Base-by-base conservation (phyloP, 805 yeast species). In the Diddensiella santjacobensis region DNA sequence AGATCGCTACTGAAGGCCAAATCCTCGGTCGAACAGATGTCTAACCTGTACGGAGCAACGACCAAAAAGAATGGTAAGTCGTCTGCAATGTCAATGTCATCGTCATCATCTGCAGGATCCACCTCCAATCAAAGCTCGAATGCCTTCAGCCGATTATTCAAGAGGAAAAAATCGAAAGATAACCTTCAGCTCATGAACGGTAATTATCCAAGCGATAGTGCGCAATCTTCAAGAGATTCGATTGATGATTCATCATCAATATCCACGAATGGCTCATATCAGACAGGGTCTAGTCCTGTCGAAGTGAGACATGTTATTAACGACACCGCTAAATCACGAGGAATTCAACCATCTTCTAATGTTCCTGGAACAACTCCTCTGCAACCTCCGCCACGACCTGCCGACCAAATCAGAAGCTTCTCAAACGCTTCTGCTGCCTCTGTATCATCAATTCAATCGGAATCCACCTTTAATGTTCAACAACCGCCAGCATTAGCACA, bases 21-120 rank as follows among this genome's bases (percentile, higher is more conserved):
- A 40, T 50, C 58, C 22, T 54, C 59, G 13, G 45, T 56, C n/a
- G 59, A 56, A 43, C 53, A 53, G 13, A 39, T 53, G 26, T 31
- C 36, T 22, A 18, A 42, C 11, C 39, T 26, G 41, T 15, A 10
- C 8, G 41, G 24, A 5, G 13, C 19, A 19, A 45, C 45, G 45
- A 52, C 49, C 36, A 26, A 22, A 8, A 41, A 43, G 23, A 23
- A 31, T 10, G 24, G 30, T 18, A 44, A 39, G 4, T 30, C 52
- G 4, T 22, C 40, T 13, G 23, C 44, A 3, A 37, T 42, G 2
- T 41, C 50, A 3, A 23, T 44, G 6, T 48, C 54, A 4, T 31
- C 49, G 4, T 31, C 26, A 3, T 43, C 49, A 10, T 41, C 51
- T 1, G 22, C 19, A 6, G 40, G 44, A 15, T 31, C 48, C 10